Percentiles rank a stretch among this genome's conserved stretches.
Evolutionary conservation across 2,329 filamentous ascomycete genomes (phyloP).

Genomic region (Aureobasidium pullulans): DNA sequence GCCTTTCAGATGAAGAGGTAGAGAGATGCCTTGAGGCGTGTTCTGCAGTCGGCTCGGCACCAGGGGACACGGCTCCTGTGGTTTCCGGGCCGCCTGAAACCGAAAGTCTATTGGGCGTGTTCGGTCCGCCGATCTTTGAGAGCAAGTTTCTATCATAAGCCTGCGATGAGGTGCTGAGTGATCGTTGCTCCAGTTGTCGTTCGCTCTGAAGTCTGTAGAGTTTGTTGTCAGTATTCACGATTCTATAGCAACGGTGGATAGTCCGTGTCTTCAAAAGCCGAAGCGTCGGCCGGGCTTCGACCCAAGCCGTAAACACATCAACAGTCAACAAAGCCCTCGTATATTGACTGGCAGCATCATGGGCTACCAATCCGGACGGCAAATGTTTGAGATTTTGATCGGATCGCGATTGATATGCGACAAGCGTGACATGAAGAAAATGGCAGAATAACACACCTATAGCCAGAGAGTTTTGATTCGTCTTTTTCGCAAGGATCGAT

Average conservation of each 20-base stretch:
- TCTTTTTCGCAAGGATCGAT: slow-evolving; percentile 25
- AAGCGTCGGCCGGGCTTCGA: neutral
- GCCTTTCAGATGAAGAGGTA: slow-evolving; percentile 28
- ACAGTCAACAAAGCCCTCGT: neutral
- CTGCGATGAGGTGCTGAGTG: slow-evolving; percentile 52
- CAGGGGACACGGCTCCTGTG: slow-evolving; percentile 29
- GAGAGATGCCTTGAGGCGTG: slow-evolving; percentile 36
- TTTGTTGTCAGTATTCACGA: neutral
- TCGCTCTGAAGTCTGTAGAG: slow-evolving; percentile 50
- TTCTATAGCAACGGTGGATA: neutral
- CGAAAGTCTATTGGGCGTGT: slow-evolving; percentile 43
- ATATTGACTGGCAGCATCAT: neutral
- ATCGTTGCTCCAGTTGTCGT: slow-evolving; percentile 49
- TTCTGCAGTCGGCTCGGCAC: slow-evolving; percentile 35
- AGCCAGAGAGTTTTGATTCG: slow-evolving; percentile 30
- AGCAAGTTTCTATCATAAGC: slow-evolving; percentile 56
- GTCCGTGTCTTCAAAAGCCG: neutral
- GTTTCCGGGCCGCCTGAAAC: slow-evolving; percentile 24
- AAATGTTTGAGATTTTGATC: neutral
- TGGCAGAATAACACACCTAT: slow-evolving; percentile 32
- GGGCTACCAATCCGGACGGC: neutral
- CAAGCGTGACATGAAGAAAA: neutral
- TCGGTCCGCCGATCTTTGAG: slow-evolving; percentile 54
- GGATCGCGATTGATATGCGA: neutral
- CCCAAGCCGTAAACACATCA: slow-evolving; percentile 1